A percentile compares a stretch with the other conserved stretches of the same genome.
These are phyloP conservation scores for Tetrahymena thermophila DNA, from an alignment of 73 alveolate species.

Conservation along the genomic window DNA sequence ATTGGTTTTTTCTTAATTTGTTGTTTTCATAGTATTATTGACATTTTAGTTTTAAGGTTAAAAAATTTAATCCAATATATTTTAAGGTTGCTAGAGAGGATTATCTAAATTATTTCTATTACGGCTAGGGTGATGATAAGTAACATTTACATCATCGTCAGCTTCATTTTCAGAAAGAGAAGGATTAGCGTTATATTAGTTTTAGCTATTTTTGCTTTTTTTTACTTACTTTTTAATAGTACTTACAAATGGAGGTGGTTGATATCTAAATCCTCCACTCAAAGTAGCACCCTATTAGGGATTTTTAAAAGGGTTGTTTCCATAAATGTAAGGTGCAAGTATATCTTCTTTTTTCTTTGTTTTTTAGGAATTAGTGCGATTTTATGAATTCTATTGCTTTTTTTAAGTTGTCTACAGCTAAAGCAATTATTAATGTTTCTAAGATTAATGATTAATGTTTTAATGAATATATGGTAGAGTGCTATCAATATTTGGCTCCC, in stretches of 20 bases:
- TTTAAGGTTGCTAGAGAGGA: not conserved
- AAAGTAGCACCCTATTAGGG: not conserved
- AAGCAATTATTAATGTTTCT: not conserved
- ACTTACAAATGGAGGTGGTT: not conserved
- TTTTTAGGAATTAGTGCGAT: not conserved
- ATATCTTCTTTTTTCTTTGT: not conserved
- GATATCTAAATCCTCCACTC: not conserved
- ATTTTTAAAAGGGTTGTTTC: not conserved
- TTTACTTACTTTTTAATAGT: not conserved
- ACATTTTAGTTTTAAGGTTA: not conserved
- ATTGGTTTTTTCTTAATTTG: not conserved
- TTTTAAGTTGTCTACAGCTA: not conserved
- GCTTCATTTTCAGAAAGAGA: not conserved
- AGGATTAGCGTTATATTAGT: not conserved
- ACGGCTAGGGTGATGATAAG: not conserved
- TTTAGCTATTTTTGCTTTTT: not conserved
- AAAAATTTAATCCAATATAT: not conserved
- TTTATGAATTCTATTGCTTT: not conserved
- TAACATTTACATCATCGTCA: not conserved
- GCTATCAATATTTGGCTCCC: not conserved
- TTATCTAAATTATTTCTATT: not conserved
- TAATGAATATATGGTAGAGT: not conserved
- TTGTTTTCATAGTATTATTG: not conserved
- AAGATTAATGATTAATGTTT: not conserved
- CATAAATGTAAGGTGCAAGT: not conserved